Evolutionary conservation across 2,329 filamentous ascomycete genomes (phyloP).

Genomic region (Graphium sp.): DNA sequence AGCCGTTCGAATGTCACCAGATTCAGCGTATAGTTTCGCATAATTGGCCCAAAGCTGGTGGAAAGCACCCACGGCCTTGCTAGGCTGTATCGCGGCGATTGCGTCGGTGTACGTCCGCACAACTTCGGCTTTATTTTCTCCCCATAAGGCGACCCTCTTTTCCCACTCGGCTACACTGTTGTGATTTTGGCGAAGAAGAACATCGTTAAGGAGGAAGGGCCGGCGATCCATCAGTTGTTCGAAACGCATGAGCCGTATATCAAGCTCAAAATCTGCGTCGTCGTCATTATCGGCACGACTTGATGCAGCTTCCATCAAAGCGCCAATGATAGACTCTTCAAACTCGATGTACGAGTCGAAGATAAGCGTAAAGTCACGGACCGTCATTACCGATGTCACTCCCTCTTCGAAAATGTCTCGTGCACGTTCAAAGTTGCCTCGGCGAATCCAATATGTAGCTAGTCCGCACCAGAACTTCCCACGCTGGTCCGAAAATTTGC

Average conservation of each 20-base stretch:
- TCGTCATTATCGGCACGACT: conserved; percentile 69
- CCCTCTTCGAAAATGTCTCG: conserved; percentile 92
- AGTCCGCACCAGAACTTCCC: conserved; percentile 91
- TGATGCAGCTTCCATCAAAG: conserved; percentile 78
- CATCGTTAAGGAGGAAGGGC: conserved; percentile 92
- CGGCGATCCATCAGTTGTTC: conserved; percentile 95
- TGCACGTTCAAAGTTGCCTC: conserved; percentile 81
- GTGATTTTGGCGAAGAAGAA: conserved; percentile 85
- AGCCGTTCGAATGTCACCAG: conserved; percentile 69
- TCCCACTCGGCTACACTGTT: conserved; percentile 96
- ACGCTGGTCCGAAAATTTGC: conserved; percentile 80
- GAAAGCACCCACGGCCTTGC: conserved; percentile 85
- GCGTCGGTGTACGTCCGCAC: conserved; percentile 91
- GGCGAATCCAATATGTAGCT: conserved; percentile 91
- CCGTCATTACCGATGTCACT: conserved; percentile 95
- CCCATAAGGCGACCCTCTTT: conserved; percentile 91
- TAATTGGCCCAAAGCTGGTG: conserved; percentile 95
- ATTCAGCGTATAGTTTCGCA: conserved; percentile 89
- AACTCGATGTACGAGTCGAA: conserved; percentile 96
- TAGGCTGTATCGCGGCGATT: conserved; percentile 82
- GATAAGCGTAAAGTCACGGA: conserved; percentile 88
- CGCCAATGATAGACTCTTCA: conserved; percentile 86
- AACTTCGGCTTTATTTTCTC: conserved; percentile 77
- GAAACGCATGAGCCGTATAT: conserved; percentile 94
- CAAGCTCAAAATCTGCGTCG: conserved; percentile 81